phyloP scores from a whole-genome alignment of 2,329 filamentous ascomycete species.

The Scedosporium boydii region DNA sequence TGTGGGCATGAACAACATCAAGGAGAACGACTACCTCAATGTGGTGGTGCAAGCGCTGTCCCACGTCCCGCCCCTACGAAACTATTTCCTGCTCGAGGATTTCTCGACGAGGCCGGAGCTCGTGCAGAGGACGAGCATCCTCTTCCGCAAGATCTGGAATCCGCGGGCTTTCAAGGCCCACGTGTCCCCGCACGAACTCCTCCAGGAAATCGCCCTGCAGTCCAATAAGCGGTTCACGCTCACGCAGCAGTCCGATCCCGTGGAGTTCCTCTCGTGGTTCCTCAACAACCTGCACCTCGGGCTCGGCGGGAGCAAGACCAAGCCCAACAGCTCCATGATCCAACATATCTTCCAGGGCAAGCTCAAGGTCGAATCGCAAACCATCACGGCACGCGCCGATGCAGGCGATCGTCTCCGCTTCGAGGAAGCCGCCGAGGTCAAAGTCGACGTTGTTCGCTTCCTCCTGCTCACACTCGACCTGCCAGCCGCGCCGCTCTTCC shows the following conservation, averaged over 20 bases:
- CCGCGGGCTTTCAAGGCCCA: constrained; percentile 91
- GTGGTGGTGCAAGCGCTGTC: constrained; percentile 86
- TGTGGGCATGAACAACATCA: constrained; percentile 99
- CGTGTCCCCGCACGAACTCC: constrained; percentile 91
- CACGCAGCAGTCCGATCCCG: constrained; percentile 84
- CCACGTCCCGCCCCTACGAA: constrained; percentile 80
- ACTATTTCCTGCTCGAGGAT: constrained; percentile 84
- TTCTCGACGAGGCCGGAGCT: constrained; percentile 66
- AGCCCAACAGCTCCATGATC: constrained; percentile 74
- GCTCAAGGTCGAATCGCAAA: constrained; percentile 85
- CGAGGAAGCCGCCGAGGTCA: constrained; percentile 78
- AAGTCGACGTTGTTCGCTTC: constrained; percentile 69
- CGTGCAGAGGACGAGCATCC: constrained; percentile 75
- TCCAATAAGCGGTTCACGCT: constrained; percentile 91
- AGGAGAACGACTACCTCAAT: constrained; percentile 98
- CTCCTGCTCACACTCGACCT: constrained; percentile 90
- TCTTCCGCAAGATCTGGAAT: constrained; percentile 98
- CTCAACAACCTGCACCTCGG: constrained; percentile 90
- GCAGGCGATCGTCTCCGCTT: constrained; percentile 82
- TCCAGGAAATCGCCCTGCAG: constrained; percentile 84
- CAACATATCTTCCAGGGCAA: constrained; percentile 91
- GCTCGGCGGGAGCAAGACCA: constrained; percentile 81
- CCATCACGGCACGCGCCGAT: constrained; percentile 85
- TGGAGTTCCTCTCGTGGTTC: constrained; percentile 96
- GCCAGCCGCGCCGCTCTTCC: constrained; percentile 85